Evolutionary conservation across 1,284 basidiomycete species (phyloP), one percentile per base, ranked within the genome.

Genomic region (Stygiomarasmius scandens): DNA sequence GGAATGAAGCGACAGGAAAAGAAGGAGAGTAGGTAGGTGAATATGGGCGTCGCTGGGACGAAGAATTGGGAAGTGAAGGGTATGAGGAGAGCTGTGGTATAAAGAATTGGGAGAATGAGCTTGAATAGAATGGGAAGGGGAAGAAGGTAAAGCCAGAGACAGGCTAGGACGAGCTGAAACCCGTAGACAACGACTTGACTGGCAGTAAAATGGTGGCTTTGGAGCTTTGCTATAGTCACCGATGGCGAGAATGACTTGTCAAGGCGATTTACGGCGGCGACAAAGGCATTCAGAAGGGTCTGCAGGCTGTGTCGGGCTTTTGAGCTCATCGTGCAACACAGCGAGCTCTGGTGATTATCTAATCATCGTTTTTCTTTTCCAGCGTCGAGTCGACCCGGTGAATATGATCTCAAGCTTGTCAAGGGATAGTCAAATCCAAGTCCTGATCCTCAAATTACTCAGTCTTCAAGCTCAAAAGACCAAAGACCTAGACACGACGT

Each of bases 1-100:
- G 95, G 92, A 59, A 97, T 93, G 76, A 92, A 97, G 47, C 89
- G 82, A 41, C 91, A 92, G 19, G 89, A 87, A 77, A 91, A 98
- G 77, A 89, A 98, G 3, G 87, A 83, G 61, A 96, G 80, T 34
- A 96, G 77, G 86, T 91, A 98, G 16, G 86, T 79, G 62, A 97
- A 87, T 51, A 98, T 80, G 10, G 95, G 96, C 0, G 87, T 89
- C 0, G 93, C 95, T 0, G 94, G 96, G 38, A 95, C 66, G 77
- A 98, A 89, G 76, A 99, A 95, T 72, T 98, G 96, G 32, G 86
- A 91, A 0, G 95, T 95, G 59, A 96, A 78, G 0, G 96, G 96
- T 43, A 98, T 71, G 55, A 95, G 77, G 53, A 97, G 77, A 12
- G 84, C 88, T 34, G 82, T 68, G 46, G 74, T 70, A 75, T 92